Percentiles rank a stretch among this genome's conserved stretches.
Conservation (phyloP, 2,329 filamentous ascomycete species). For the Chrysoporthe cubensis region DNA sequence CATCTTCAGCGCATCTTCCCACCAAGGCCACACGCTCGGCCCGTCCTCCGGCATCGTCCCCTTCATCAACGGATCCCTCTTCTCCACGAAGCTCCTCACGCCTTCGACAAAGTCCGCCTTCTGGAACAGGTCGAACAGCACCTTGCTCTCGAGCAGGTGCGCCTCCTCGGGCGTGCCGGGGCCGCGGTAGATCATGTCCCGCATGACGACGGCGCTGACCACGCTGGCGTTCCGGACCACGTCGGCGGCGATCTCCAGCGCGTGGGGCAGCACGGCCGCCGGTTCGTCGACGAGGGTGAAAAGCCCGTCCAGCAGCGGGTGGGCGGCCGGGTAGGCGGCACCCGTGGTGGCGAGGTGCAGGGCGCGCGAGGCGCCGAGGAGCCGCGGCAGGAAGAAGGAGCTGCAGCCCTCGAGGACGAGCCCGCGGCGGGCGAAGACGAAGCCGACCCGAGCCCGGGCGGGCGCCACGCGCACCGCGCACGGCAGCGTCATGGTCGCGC, state of each 20-base stretch:
- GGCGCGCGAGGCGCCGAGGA: conserved; percentile 68
- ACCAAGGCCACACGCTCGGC: conserved; percentile 69
- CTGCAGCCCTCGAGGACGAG: conserved; percentile 74
- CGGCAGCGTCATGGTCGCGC: conserved; percentile 65
- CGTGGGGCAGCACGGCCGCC: conserved; percentile 64
- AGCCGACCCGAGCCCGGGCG: conserved; percentile 67
- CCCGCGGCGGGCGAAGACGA: conserved; percentile 73
- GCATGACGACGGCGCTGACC: conserved; percentile 68
- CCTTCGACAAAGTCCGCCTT: conserved; percentile 67
- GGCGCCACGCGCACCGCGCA: conserved; percentile 58
- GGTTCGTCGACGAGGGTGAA: conserved; percentile 64
- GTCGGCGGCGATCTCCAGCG: conserved; percentile 68
- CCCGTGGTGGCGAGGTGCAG: conserved; percentile 71
- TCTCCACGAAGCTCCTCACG: conserved; percentile 70
- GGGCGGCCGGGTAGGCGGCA: conserved; percentile 55
- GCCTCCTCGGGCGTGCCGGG: conserved; percentile 66
- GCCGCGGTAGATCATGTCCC: conserved; percentile 70
- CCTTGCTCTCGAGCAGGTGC: conserved; percentile 69
- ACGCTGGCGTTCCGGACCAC: conserved; percentile 68
- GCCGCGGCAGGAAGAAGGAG: conserved; percentile 71
- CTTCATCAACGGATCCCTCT: conserved; percentile 65
- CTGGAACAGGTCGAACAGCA: conserved; percentile 65
- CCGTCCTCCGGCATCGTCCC: conserved; percentile 64
- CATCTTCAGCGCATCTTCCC: conserved; percentile 52
- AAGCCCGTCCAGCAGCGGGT: conserved; percentile 59